Percentiles rank a stretch among this genome's conserved stretches.
Conservation (phyloP, 2,329 filamentous ascomycete genomes). For the Phialophora tarda region DNA sequence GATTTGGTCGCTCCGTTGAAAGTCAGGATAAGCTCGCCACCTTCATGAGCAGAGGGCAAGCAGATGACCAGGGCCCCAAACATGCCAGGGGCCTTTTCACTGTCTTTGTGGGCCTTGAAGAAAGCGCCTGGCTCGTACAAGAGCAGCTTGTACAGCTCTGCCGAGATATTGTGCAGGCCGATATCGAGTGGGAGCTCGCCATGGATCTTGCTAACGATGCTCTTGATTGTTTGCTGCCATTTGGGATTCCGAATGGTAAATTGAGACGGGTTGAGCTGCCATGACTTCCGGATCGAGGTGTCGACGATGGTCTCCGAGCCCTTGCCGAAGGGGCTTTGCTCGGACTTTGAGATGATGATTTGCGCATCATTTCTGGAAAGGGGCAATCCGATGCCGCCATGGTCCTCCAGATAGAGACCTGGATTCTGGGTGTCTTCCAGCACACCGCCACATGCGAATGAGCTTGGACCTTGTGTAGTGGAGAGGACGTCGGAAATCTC, state of each 20-base stretch:
- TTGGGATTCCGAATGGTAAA: conserved; percentile 48
- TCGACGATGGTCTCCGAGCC: conserved; percentile 51
- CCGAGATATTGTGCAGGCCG: conserved; percentile 42
- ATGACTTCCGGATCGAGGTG: conserved; percentile 50
- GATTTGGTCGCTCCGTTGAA: conserved; percentile 46
- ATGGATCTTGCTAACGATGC: conserved; percentile 12
- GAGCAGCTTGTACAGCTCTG: conserved; percentile 56
- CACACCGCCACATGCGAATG: conserved; percentile 24
- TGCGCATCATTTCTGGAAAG: conserved; percentile 32
- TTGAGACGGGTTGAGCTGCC: conserved; percentile 50
- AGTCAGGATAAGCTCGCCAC: conserved; percentile 53
- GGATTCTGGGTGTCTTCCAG: conserved; percentile 25
- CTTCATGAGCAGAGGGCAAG: conserved; percentile 56
- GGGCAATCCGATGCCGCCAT: conserved; percentile 36
- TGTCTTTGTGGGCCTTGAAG: conserved; percentile 57
- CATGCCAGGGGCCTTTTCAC: conserved; percentile 56
- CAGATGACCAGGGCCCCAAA: conserved; percentile 59
- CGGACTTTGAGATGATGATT: conserved; percentile 35
- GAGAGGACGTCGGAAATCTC: conserved; percentile 2
- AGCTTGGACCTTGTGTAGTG: neutral
- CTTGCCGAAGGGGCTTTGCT: conserved; percentile 46
- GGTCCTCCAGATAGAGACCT: conserved; percentile 29
- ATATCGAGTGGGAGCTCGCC: conserved; percentile 21
- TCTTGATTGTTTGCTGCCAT: conserved; percentile 42
- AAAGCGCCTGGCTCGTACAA: conserved; percentile 59